phyloP scores from a whole-genome alignment of 1,139 yeast species.

The Blastobotrys capitulatus region DNA sequence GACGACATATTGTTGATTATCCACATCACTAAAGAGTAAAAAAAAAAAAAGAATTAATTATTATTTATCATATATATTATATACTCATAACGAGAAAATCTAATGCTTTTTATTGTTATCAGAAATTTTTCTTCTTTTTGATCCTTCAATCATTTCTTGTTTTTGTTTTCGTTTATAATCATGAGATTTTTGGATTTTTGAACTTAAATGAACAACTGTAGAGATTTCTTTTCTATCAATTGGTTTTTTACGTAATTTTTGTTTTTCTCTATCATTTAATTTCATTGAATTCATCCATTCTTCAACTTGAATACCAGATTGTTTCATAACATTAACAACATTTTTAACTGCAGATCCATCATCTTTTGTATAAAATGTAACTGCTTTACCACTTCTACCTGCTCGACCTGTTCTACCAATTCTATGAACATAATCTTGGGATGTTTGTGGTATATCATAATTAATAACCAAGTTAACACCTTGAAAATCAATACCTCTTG shows the following conservation, averaged over 20 bases:
- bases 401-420: constrained; percentile 99
- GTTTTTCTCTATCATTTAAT: constrained; percentile 61
- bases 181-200: constrained; percentile 33
- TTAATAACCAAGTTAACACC: constrained; percentile 93
- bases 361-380: constrained; percentile 89
- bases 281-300: constrained; percentile 81
- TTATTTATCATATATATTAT: neutral
- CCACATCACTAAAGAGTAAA: constrained; percentile 34
- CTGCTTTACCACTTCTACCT: constrained; percentile 78
- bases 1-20: constrained; percentile 87
- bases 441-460: constrained; percentile 91
- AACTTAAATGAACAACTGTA: constrained; percentile 71
- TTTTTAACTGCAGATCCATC: constrained; percentile 74
- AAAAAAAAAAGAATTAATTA: neutral
- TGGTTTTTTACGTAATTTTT: constrained; percentile 54
- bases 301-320: constrained; percentile 64
- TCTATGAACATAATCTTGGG: constrained; percentile 95
- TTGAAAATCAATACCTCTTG: constrained; percentile 96
- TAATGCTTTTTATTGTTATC: neutral
- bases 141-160: constrained; percentile 71
- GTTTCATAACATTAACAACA: constrained; percentile 90
- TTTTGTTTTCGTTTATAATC: constrained; percentile 50
- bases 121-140: constrained; percentile 52
- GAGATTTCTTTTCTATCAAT: constrained; percentile 69
- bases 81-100: neutral